These are phyloP conservation scores for Scutellaria galericulata DNA, from an alignment of 257 asterid genomes.

Conservation along the genomic window DNA sequence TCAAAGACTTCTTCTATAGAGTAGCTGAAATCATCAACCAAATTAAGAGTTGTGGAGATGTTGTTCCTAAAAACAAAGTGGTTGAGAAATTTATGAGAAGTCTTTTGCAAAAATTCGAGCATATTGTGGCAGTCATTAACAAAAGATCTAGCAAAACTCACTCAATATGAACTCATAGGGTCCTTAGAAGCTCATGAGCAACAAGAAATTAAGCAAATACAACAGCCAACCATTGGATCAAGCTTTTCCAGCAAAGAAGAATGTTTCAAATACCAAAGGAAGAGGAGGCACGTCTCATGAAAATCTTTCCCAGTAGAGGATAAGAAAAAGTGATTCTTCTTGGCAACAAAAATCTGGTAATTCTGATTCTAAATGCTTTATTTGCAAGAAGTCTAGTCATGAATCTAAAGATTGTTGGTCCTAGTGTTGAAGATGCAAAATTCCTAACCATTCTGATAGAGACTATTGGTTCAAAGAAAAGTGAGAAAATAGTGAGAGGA, in stretches of 20 bases:
- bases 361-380: neutral
- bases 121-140: too few species aligned
- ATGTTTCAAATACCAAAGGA: neutral
- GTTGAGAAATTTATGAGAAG: too few species aligned
- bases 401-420: neutral
- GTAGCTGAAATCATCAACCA: slow-evolving; percentile 13
- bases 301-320: neutral
- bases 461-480: neutral
- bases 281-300: neutral
- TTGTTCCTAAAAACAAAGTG: too few species aligned
- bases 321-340: neutral
- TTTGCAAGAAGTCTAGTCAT: neutral
- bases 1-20: slow-evolving; percentile 3
- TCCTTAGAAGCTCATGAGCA: slow-evolving; percentile 11
- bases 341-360: neutral
- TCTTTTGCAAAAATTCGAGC: too few species aligned
- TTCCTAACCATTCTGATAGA: slow-evolving; percentile 7
- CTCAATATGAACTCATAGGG: slow-evolving; percentile 19
- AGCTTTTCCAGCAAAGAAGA: neutral
- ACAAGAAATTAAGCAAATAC: neutral
- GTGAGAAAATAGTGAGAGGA: too few species aligned
- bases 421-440: neutral
- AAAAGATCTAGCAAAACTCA: neutral
- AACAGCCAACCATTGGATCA: neutral
- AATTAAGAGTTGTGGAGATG: too few species aligned